A percentile compares a stretch with the other conserved stretches of the same genome.
Conservation (phyloP, 106 monocot species). For the Platanthera zijinensis region DNA sequence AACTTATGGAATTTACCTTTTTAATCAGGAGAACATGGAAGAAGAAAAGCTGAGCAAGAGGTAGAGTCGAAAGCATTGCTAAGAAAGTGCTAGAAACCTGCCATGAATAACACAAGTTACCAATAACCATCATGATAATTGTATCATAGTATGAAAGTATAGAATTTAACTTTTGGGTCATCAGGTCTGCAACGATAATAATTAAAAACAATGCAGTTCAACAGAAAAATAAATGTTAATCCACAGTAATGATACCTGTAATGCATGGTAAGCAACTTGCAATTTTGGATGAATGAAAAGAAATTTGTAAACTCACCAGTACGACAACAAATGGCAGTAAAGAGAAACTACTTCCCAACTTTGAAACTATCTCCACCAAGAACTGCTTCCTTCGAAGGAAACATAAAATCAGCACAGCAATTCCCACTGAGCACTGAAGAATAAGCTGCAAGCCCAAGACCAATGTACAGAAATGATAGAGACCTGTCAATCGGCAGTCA, state of each 20-base stretch:
- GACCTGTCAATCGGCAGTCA: conserved; percentile 84
- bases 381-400: conserved; percentile 60
- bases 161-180: background rate
- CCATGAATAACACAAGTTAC: background rate
- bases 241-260: conserved; percentile 48
- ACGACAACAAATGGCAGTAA: conserved; percentile 72
- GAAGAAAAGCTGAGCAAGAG: conserved; percentile 81
- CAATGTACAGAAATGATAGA: conserved; percentile 50
- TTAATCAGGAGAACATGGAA: conserved; percentile 76
- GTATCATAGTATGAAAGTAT: background rate
- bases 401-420: conserved; percentile 72
- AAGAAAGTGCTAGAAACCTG: conserved; percentile 62
- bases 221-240: conserved; percentile 24
- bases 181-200: background rate
- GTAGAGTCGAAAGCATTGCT: conserved; percentile 65
- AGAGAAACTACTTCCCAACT: conserved; percentile 94
- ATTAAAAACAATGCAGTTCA: background rate
- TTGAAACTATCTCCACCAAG: conserved; percentile 55
- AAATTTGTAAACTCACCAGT: conserved; percentile 44
- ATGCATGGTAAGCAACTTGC: conserved; percentile 44
- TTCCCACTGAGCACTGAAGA: conserved; percentile 67
- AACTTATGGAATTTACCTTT: conserved; percentile 33
- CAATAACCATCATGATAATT: background rate
- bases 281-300: background rate
- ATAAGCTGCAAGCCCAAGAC: conserved; percentile 87